Base-by-base conservation (phyloP, 176 grass and related monocot species). In the Dendrocalamus sinicus region DNA sequence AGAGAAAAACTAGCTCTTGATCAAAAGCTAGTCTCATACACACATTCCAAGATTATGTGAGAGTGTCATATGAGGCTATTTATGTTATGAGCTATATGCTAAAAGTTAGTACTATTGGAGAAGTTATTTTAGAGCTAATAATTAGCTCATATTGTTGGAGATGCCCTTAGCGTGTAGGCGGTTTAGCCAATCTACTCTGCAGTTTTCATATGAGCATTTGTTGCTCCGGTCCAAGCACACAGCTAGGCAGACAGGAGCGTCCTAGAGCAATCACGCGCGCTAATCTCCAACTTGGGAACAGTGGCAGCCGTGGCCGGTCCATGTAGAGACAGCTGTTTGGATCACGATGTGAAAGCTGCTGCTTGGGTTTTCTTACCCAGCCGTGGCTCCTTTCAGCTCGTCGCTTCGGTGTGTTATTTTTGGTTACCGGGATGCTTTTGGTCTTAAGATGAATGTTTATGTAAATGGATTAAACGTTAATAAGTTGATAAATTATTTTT, bases 401-500 rank as follows among this genome's bases (percentile, higher is more conserved):
- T 28, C 60, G 28, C 23, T 63, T 28, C 44, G 44, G 9, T 39
- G 37, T 0, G 37, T 39, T 39, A 35, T 35, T 35, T 35, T 35
- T 5, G 4, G 37, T 39, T 39, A 39, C n/a, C 0, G 37, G 37
- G 37, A 39, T 39, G 37, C 37, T 39, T 39, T 39, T 39, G 0
- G 37, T 39, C 4, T 39, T 37, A 30, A 30, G 0, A 37, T 4
- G 35, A 0, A 39, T 5, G 4, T 39, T 39, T 5, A 39, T 5
- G 4, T 0, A 2, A 39, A 39, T 4, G 4, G 5, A 39, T 4
- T 39, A 2, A 39, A 39, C 0, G 1, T 39, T 0, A 5, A 39
- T 39, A 39, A 39, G 3, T 39, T 2, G 4, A 39, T 39, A 39
- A 39, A 39, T 5, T 5, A 5, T 39, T 39, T 39, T 39, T 0